Evolutionary conservation across 768 basidiomycete genomes (phyloP).

Genomic region (Melanogaster broomeanus): DNA sequence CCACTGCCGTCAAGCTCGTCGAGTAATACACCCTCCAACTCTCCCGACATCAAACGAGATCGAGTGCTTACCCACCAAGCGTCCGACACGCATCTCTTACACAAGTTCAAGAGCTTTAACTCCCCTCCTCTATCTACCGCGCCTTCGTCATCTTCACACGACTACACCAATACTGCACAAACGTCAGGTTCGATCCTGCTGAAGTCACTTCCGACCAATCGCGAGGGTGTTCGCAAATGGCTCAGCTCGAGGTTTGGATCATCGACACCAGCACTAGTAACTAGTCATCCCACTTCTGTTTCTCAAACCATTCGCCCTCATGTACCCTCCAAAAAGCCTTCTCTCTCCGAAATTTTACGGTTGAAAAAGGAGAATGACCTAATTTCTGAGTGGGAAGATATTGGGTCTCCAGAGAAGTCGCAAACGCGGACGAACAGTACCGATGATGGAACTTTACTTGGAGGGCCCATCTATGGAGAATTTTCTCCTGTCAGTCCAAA

Average conservation of each 20-base stretch:
- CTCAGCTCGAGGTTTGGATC: conserved; percentile 59
- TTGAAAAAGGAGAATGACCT: conserved; percentile 57
- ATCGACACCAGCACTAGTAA: conserved; percentile 39
- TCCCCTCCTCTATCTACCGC: conserved; percentile 43
- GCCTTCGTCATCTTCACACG: conserved; percentile 51
- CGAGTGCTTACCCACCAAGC: conserved; percentile 67
- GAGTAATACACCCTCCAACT: conserved; percentile 49
- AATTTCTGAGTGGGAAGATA: conserved; percentile 67
- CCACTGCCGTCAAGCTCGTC: conserved; percentile 50
- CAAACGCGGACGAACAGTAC: conserved; percentile 51
- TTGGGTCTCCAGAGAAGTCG: conserved; percentile 43
- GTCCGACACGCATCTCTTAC: conserved; percentile 65
- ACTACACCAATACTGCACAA: conserved; percentile 45
- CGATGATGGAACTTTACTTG: conserved; percentile 37
- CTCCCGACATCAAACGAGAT: conserved; percentile 55
- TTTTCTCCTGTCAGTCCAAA: conserved; percentile 30
- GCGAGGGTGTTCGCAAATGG: conserved; percentile 83
- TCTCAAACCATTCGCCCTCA: conserved; percentile 35
- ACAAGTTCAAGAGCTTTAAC: conserved; percentile 47
- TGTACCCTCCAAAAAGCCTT: conserved; percentile 58
- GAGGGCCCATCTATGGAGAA: conserved; percentile 27
- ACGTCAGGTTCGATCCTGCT: conserved; percentile 36
- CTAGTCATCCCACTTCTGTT: conserved; percentile 36
- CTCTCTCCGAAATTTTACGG: conserved; percentile 65
- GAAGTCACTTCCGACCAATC: conserved; percentile 64